Evolutionary conservation across 1,284 basidiomycete species (phyloP).

Genomic region (Bjerkandera adusta): DNA sequence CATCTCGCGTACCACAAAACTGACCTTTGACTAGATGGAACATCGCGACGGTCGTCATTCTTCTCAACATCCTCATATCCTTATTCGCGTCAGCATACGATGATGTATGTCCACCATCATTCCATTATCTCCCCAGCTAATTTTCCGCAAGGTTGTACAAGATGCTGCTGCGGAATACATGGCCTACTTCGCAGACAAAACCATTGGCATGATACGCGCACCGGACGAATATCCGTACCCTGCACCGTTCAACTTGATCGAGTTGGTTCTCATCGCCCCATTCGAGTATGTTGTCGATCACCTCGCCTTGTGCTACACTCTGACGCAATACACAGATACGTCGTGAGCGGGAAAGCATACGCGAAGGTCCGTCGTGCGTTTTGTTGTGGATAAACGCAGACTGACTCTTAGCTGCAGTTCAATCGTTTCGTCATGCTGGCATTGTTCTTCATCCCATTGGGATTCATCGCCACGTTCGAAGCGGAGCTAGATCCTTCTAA

Average conservation of each 20-base stretch:
- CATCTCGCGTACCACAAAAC: not conserved
- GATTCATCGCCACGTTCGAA: conserved; percentile 76
- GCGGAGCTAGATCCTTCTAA: conserved; percentile 48
- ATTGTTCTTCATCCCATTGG: conserved; percentile 81
- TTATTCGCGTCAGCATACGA: conserved; percentile 90
- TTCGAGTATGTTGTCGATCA: conserved; percentile 62
- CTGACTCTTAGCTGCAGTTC: conserved; percentile 38
- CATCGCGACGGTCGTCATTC: conserved; percentile 80
- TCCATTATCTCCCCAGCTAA: conserved; percentile 4
- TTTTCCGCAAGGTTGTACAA: conserved; percentile 44
- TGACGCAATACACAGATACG: conserved; percentile 35
- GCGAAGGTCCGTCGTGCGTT: conserved; percentile 42
- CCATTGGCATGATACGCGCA: conserved; percentile 79
- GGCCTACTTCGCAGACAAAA: conserved; percentile 87
- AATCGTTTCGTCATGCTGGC: conserved; percentile 78
- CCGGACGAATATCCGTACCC: conserved; percentile 78
- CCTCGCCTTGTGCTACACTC: not conserved
- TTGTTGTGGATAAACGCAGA: not conserved
- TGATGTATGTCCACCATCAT: conserved; percentile 56
- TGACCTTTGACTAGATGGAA: conserved; percentile 63
- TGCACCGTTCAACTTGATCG: conserved; percentile 85
- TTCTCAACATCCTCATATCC: conserved; percentile 94
- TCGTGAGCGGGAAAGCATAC: conserved; percentile 50
- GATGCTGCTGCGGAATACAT: conserved; percentile 79
- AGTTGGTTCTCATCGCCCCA: conserved; percentile 78